phyloP scores from a whole-genome alignment of 352 stramenopile genomes.

The Peronospora farinosa region DNA sequence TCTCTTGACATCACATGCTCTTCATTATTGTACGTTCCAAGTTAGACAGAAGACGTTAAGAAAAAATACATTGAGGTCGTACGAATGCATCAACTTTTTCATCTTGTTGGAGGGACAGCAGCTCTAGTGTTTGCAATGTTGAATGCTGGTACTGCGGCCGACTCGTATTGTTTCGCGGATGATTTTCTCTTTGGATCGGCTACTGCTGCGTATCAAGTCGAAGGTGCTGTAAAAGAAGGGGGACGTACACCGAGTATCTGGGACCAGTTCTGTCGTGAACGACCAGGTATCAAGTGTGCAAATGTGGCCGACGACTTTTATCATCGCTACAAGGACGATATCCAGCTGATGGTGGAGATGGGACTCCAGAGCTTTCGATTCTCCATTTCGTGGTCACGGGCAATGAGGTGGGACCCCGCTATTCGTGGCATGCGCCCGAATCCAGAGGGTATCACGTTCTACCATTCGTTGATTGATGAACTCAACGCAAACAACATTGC shows the following conservation, averaged over 20 bases:
- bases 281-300: slow-evolving; percentile 63
- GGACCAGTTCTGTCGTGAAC: slow-evolving; percentile 80
- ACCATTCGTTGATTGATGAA: slow-evolving; percentile 87
- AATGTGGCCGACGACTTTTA: slow-evolving; percentile 92
- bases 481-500: slow-evolving; percentile 68
- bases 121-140: neutral
- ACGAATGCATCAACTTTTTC: neutral
- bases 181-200: slow-evolving; percentile 84
- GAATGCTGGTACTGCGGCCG: neutral
- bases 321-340: slow-evolving; percentile 85
- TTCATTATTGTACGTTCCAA: neutral
- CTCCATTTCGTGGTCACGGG: slow-evolving; percentile 89
- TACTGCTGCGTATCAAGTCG: slow-evolving; percentile 88
- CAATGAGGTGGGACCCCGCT: slow-evolving; percentile 69
- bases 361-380: slow-evolving; percentile 91
- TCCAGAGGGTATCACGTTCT: slow-evolving; percentile 83
- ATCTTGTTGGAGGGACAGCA: neutral
- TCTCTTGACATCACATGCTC: neutral
- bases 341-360: slow-evolving; percentile 87
- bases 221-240: slow-evolving; percentile 75
- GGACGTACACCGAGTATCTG: slow-evolving; percentile 84
- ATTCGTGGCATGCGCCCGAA: slow-evolving; percentile 59
- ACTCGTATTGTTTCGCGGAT: slow-evolving; percentile 33
- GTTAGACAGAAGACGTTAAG: neutral
- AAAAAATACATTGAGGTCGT: no score